These are phyloP conservation scores for Penicillium paxilli DNA, from an alignment of 495 filamentous ascomycete genomes.

Conservation along the genomic window DNA sequence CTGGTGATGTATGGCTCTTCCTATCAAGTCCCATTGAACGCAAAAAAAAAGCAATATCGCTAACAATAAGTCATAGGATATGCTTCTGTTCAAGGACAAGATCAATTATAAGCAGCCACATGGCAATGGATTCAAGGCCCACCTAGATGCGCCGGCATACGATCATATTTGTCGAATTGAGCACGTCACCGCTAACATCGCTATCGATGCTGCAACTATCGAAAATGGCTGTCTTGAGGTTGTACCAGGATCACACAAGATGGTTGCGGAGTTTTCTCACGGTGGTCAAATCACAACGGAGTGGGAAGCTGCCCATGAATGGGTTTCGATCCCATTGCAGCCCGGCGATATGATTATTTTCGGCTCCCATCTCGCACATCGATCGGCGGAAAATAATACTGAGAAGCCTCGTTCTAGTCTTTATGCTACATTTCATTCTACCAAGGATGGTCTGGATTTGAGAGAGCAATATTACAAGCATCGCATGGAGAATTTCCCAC, in stretches of 20 bases:
- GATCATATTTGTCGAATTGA: slow-evolving; percentile 44
- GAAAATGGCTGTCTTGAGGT: slow-evolving; percentile 44
- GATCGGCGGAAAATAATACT: slow-evolving; percentile 36
- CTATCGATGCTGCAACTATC: slow-evolving; percentile 39
- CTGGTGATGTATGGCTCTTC: slow-evolving; percentile 22
- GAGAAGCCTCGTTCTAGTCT: slow-evolving; percentile 33
- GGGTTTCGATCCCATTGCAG: slow-evolving; percentile 38
- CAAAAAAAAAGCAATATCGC: neutral
- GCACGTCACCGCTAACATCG: slow-evolving; percentile 42
- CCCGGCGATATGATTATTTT: slow-evolving; percentile 41
- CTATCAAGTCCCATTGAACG: neutral
- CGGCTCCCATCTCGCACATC: slow-evolving; percentile 44
- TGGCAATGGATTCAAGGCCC: slow-evolving; percentile 41
- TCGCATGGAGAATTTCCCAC: slow-evolving; percentile 38
- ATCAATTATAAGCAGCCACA: slow-evolving; percentile 43
- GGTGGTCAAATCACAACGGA: slow-evolving; percentile 32
- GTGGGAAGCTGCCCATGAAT: slow-evolving; percentile 38
- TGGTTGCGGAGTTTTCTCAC: slow-evolving; percentile 32
- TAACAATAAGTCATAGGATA: slow-evolving; percentile 22
- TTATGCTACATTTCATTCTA: slow-evolving; percentile 45
- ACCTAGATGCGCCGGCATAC: slow-evolving; percentile 46
- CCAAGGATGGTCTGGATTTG: slow-evolving; percentile 35
- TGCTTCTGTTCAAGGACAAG: slow-evolving; percentile 49
- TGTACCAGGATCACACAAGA: slow-evolving; percentile 39
- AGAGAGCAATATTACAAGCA: slow-evolving; percentile 40